Evolutionary conservation across 768 basidiomycete genomes (phyloP).

Genomic region (Lanmaoa pseudosensibilis): DNA sequence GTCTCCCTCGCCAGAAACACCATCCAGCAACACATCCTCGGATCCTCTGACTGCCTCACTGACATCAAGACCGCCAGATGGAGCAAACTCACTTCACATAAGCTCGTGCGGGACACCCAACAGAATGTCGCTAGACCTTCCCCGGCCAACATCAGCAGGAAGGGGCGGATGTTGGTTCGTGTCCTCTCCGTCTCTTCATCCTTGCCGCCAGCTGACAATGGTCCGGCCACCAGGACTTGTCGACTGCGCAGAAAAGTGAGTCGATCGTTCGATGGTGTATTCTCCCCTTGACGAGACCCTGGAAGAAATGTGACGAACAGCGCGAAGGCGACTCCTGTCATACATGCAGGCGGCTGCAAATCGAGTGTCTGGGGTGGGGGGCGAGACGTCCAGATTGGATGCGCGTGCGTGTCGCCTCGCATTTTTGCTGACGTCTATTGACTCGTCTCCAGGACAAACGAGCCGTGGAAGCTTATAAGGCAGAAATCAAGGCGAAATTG

Average conservation of each 20-base stretch:
- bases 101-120: slow-evolving; percentile 44
- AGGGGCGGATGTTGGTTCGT: slow-evolving; percentile 82
- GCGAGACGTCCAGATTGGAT: slow-evolving; percentile 86
- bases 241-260: slow-evolving; percentile 76
- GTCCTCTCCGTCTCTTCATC: slow-evolving; percentile 1
- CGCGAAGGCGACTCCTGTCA: slow-evolving; percentile 77
- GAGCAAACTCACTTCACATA: slow-evolving; percentile 24
- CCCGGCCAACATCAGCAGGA: slow-evolving; percentile 53
- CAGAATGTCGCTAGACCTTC: slow-evolving; percentile 48
- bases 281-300: slow-evolving; percentile 6
- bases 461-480: slow-evolving; percentile 79
- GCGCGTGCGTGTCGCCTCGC: slow-evolving; percentile 51
- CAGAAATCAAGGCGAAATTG: slow-evolving; percentile 78
- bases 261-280: background rate
- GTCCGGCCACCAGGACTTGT: slow-evolving; percentile 61
- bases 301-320: slow-evolving; percentile 86
- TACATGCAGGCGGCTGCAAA: slow-evolving; percentile 77
- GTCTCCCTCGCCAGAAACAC: slow-evolving; percentile 47
- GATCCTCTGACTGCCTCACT: slow-evolving; percentile 39
- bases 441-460: slow-evolving; percentile 65
- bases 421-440: slow-evolving; percentile 13
- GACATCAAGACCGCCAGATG: slow-evolving; percentile 38
- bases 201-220: slow-evolving; percentile 8
- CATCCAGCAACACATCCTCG: slow-evolving; percentile 47
- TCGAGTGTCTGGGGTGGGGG: slow-evolving; percentile 85